phyloP scores from a whole-genome alignment of 2,329 filamentous ascomycete genomes.

The Penicillium sp. region DNA sequence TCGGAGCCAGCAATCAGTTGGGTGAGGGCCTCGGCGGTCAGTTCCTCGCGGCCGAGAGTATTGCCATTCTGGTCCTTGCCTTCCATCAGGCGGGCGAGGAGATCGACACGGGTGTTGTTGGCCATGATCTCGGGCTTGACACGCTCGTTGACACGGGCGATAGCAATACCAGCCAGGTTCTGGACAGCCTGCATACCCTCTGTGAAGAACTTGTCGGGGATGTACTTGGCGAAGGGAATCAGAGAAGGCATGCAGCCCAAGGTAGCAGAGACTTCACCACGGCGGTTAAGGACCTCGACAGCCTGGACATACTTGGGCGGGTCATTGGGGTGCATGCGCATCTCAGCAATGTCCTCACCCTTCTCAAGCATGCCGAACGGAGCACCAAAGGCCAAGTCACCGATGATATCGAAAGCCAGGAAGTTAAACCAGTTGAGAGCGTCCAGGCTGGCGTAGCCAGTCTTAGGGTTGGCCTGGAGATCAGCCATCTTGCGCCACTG shows the following conservation, averaged over 20 bases:
- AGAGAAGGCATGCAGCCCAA: slow-evolving; percentile 76
- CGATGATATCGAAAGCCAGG: slow-evolving; percentile 65
- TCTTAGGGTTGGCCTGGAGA: slow-evolving; percentile 53
- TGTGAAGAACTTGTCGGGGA: slow-evolving; percentile 82
- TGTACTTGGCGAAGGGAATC: slow-evolving; percentile 78
- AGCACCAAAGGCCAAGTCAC: slow-evolving; percentile 71
- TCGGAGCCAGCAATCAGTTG: slow-evolving; percentile 80
- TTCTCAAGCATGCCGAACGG: slow-evolving; percentile 83
- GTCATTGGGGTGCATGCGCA: slow-evolving; percentile 65
- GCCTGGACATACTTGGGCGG: slow-evolving; percentile 74
- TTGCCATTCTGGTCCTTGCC: slow-evolving; percentile 80
- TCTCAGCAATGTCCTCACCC: slow-evolving; percentile 77
- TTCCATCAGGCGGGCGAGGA: slow-evolving; percentile 83
- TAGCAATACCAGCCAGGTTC: slow-evolving; percentile 84
- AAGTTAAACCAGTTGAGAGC: slow-evolving; percentile 82
- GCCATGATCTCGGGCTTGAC: slow-evolving; percentile 69
- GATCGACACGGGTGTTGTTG: slow-evolving; percentile 72
- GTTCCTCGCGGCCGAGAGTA: slow-evolving; percentile 75
- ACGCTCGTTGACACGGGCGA: slow-evolving; percentile 77
- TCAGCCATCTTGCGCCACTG: slow-evolving; percentile 72
- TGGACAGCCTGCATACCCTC: slow-evolving; percentile 76
- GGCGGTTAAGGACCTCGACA: slow-evolving; percentile 85
- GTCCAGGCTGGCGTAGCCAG: slow-evolving; percentile 69
- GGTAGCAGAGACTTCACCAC: slow-evolving; percentile 83
- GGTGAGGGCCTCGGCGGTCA: slow-evolving; percentile 87